Conservation (phyloP, 768 basidiomycete species). For the Russula sp. region DNA sequence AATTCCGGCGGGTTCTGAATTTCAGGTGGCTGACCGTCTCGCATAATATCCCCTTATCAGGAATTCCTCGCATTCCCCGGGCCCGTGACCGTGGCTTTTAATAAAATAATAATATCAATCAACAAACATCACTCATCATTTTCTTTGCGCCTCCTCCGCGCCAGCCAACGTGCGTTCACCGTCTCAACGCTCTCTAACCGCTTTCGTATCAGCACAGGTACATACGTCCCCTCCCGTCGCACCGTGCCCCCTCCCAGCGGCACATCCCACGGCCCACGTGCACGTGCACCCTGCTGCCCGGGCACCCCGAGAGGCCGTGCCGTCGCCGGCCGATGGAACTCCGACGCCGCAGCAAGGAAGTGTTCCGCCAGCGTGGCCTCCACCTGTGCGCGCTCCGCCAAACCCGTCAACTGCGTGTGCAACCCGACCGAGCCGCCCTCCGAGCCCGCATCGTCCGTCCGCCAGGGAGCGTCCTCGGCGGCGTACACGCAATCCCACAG, state of each 20-base stretch:
- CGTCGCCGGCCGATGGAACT: conserved; percentile 40
- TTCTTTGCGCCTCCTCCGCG: conserved; percentile 9
- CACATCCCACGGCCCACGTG: conserved; percentile 36
- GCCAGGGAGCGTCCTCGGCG: conserved; percentile 64
- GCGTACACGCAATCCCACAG: conserved; percentile 85
- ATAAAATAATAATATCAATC: background rate
- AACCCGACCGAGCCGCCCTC: conserved; percentile 23
- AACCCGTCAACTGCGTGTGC: conserved; percentile 9
- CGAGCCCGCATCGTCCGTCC: conserved; percentile 42
- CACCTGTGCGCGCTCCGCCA: conserved; percentile 52
- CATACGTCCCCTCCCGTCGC: conserved; percentile 54
- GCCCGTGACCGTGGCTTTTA: background rate
- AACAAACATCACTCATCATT: too few species aligned
- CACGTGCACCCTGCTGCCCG: conserved; percentile 19
- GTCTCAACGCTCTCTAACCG: conserved; percentile 65
- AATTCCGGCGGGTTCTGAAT: conserved; percentile 11
- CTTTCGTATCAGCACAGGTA: conserved; percentile 57
- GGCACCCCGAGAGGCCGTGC: conserved; percentile 32
- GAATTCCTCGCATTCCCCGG: background rate
- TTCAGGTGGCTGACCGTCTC: conserved; percentile 1
- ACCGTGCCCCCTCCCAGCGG: conserved; percentile 68
- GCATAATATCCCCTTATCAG: background rate
- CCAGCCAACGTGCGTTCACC: conserved; percentile 72
- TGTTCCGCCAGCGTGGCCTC: conserved; percentile 56
- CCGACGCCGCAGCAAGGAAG: conserved; percentile 51